These are phyloP conservation scores for Hypoxylon sp. DNA, from an alignment of 2,329 filamentous ascomycete species.

Conservation along the genomic window DNA sequence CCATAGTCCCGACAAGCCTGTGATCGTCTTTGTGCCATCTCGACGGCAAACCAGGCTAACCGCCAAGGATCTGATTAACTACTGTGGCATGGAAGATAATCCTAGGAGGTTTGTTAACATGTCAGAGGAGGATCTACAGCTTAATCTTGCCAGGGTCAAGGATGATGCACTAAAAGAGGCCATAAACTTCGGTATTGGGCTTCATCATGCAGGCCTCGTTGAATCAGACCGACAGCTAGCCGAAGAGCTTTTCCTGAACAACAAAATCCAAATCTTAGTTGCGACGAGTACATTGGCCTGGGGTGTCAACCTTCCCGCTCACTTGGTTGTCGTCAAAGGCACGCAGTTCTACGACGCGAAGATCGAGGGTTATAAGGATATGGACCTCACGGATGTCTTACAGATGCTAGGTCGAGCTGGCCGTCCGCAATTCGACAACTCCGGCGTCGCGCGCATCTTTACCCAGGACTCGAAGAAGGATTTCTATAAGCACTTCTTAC, in stretches of 20 bases:
- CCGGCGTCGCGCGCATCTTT: slow-evolving; percentile 96
- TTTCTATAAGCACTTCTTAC: slow-evolving; percentile 99
- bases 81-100: slow-evolving; percentile 98
- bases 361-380: slow-evolving; percentile 96
- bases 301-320: slow-evolving; percentile 97
- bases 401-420: slow-evolving; percentile 98
- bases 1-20: slow-evolving; percentile 95
- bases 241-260: slow-evolving; percentile 95
- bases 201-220: slow-evolving; percentile 96
- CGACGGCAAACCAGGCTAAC: slow-evolving; percentile 94
- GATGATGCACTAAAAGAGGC: slow-evolving; percentile 93
- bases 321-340: slow-evolving; percentile 96
- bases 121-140: slow-evolving; percentile 91
- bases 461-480: slow-evolving; percentile 98
- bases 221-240: slow-evolving; percentile 92
- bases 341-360: slow-evolving; percentile 99
- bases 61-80: slow-evolving; percentile 95
- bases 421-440: slow-evolving; percentile 94
- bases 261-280: slow-evolving; percentile 97
- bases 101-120: slow-evolving; percentile 92
- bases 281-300: slow-evolving; percentile 96
- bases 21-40: slow-evolving; percentile 98
- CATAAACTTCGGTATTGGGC: slow-evolving; percentile 95
- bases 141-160: slow-evolving; percentile 90
- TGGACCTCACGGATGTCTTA: slow-evolving; percentile 97